These are phyloP conservation scores for Leccinum angustisporum DNA, from an alignment of 1,284 basidiomycete species.

Conservation along the genomic window DNA sequence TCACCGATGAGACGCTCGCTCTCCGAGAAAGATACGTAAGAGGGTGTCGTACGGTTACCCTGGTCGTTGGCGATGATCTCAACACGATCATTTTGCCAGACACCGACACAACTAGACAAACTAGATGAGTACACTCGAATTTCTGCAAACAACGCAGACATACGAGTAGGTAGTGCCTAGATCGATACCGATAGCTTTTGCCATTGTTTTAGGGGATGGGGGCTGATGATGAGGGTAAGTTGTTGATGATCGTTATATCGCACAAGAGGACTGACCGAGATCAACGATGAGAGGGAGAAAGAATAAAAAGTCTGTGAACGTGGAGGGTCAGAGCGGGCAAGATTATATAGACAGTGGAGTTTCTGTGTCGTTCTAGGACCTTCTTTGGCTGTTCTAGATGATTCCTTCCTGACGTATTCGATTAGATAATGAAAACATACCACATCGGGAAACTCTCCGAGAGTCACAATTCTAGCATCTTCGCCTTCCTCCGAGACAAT, in stretches of 20 bases:
- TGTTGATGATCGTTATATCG: background rate
- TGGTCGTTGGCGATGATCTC: slow-evolving; percentile 99
- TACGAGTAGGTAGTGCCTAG: slow-evolving; percentile 86
- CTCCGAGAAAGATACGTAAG: slow-evolving; percentile 92
- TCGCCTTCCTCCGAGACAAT: slow-evolving; percentile 3
- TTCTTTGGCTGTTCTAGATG: slow-evolving; percentile 39
- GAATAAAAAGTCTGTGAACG: slow-evolving; percentile 17
- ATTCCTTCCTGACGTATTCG: slow-evolving; percentile 34
- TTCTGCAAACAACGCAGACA: slow-evolving; percentile 29
- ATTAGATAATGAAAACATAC: slow-evolving; percentile 33
- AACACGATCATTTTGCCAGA: slow-evolving; percentile 98
- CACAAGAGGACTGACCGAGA: slow-evolving; percentile 19
- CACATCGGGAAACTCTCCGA: background rate
- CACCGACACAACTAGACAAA: slow-evolving; percentile 74
- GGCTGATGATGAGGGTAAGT: slow-evolving; percentile 3
- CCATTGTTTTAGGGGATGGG: slow-evolving; percentile 33
- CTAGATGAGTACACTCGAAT: slow-evolving; percentile 1
- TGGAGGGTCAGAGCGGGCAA: background rate
- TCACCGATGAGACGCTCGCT: slow-evolving; percentile 94
- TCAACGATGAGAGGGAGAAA: slow-evolving; percentile 16
- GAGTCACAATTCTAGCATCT: slow-evolving; percentile 2
- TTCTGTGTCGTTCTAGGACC: slow-evolving; percentile 40
- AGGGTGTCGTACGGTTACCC: slow-evolving; percentile 96
- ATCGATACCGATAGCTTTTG: slow-evolving; percentile 93
- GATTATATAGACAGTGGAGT: slow-evolving; percentile 36